Evolutionary conservation across 768 basidiomycete species (phyloP).

Genomic region (Kwoniella bestiolae): DNA sequence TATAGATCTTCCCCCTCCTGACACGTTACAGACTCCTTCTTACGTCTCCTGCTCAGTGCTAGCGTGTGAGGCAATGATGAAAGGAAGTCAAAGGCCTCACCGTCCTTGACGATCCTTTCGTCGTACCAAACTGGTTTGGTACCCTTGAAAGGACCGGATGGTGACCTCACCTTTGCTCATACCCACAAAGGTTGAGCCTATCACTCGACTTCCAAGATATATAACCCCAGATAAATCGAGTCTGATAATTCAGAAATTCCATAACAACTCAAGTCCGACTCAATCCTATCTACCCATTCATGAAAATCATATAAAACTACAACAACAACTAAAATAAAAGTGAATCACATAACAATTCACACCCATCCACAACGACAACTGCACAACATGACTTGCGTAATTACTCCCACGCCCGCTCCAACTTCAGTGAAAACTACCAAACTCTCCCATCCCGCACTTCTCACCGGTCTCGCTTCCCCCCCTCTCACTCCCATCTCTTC

Average conservation of each 20-base stretch:
- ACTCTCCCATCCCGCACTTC: constrained; percentile 39
- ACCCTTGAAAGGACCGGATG: not conserved
- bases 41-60: not conserved
- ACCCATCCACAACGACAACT: not conserved
- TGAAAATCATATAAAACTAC: not conserved
- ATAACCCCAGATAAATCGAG: not conserved
- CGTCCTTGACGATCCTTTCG: not conserved
- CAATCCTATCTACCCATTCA: no score
- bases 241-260: not conserved
- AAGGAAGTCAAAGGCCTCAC: not conserved
- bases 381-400: constrained; percentile 16
- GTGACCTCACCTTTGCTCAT: constrained; percentile 10
- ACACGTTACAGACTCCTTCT: no score
- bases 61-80: not conserved
- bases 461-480: constrained; percentile 33
- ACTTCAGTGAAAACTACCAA: constrained; percentile 14
- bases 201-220: not conserved
- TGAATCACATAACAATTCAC: not conserved
- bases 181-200: not conserved
- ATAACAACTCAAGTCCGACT: not conserved
- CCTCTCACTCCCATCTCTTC: constrained; percentile 31
- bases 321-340: not conserved
- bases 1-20: no score
- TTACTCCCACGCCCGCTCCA: not conserved
- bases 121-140: not conserved